Conservation (phyloP, 495 filamentous ascomycete species). For the Trichoderma asperelloides region DNA sequence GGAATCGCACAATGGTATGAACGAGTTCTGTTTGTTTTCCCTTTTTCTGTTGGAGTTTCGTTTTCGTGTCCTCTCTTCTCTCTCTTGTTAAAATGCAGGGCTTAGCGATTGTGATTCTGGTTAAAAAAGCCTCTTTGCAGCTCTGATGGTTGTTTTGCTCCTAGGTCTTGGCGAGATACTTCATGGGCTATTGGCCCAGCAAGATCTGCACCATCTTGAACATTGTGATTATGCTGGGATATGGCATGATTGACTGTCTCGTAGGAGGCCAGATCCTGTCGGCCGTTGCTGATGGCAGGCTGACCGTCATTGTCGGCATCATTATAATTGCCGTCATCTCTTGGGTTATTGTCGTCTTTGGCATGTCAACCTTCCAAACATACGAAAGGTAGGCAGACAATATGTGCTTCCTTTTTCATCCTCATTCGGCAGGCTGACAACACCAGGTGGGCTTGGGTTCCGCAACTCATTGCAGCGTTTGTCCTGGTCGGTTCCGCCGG, state of each 20-base stretch:
- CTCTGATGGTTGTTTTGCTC: constrained; percentile 12
- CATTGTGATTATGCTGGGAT: constrained; percentile 63
- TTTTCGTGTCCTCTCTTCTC: not conserved
- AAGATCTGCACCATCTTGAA: constrained; percentile 67
- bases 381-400: constrained; percentile 50
- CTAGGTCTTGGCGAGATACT: constrained; percentile 59
- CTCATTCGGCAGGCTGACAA: constrained; percentile 9
- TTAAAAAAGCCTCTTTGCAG: constrained; percentile 11
- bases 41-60: not conserved
- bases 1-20: constrained; percentile 59
- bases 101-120: not conserved
- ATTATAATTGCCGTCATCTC: constrained; percentile 58
- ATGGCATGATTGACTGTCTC: constrained; percentile 60
- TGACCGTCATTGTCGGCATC: constrained; percentile 65
- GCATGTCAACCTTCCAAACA: constrained; percentile 60
- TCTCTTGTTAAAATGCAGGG: not conserved
- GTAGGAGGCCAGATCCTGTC: constrained; percentile 68
- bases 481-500: constrained; percentile 62
- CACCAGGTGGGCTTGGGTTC: constrained; percentile 55
- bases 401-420: constrained; percentile 8
- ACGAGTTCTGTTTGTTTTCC: not conserved
- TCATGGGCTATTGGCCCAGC: constrained; percentile 74
- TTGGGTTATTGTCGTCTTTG: constrained; percentile 63
- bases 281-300: constrained; percentile 53
- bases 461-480: constrained; percentile 54